phyloP scores from a whole-genome alignment of 441 rosid species.

The Croton laevigatus region DNA sequence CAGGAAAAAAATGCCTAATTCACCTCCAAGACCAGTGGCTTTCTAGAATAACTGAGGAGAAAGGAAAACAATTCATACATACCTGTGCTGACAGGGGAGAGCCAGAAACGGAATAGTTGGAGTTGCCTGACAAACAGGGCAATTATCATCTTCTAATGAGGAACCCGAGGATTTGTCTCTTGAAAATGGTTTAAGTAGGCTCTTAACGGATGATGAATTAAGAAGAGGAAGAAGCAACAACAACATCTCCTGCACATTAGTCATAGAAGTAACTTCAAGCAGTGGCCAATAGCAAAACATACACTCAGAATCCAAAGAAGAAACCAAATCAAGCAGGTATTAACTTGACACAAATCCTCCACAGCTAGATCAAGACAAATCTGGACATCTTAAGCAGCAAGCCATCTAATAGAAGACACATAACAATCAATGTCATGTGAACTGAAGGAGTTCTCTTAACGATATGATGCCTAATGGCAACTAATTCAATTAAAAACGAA shows the following conservation, averaged over 20 bases:
- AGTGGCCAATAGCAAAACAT: not conserved
- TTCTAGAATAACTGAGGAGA: not conserved
- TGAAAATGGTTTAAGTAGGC: slow-evolving; percentile 69
- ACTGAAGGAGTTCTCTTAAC: not conserved
- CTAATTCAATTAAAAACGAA: not conserved
- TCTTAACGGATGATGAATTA: slow-evolving; percentile 77
- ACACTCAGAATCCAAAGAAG: not conserved
- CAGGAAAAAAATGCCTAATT: not conserved
- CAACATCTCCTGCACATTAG: slow-evolving; percentile 75
- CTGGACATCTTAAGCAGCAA: not conserved
- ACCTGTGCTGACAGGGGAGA: slow-evolving; percentile 94
- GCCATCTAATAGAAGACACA: not conserved
- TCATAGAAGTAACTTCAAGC: not conserved
- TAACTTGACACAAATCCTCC: not conserved
- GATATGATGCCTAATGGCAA: not conserved
- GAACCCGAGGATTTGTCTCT: slow-evolving; percentile 68
- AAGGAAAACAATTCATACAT: slow-evolving; percentile 18
- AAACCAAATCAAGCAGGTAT: not conserved
- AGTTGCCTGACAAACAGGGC: slow-evolving; percentile 77
- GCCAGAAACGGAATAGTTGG: slow-evolving; percentile 86
- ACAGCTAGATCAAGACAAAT: not conserved
- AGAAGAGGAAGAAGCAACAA: slow-evolving; percentile 94
- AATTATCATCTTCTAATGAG: slow-evolving; percentile 48
- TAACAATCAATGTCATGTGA: not conserved
- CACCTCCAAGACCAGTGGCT: not conserved